A percentile compares a stretch with the other conserved stretches of the same genome.
Conservation (phyloP, 805 yeast species). For the Ogataea methylovora region DNA sequence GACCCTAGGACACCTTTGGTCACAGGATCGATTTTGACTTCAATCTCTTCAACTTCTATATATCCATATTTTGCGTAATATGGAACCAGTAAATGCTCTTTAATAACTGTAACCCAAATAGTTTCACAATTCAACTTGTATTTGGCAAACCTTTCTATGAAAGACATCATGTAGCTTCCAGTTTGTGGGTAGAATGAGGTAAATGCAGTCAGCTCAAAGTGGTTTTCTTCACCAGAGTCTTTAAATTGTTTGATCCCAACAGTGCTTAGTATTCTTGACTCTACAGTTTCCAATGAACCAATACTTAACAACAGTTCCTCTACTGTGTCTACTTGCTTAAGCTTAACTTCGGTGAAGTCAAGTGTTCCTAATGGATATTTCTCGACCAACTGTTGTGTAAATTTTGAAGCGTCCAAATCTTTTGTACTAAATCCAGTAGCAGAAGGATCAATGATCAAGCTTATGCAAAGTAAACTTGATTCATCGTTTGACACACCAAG, state of each 20-base stretch:
- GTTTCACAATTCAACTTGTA: conserved; percentile 8
- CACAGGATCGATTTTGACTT: conserved; percentile 17
- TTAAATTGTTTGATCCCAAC: conserved; percentile 22
- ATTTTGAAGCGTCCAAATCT: conserved; percentile 8
- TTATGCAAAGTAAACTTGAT: no score
- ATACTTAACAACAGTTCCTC: no score
- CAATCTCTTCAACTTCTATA: conserved; percentile 13
- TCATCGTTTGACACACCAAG: no score
- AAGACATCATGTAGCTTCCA: conserved; percentile 16
- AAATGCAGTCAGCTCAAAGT: conserved; percentile 42
- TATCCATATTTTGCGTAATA: conserved; percentile 41
- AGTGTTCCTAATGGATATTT: conserved; percentile 9
- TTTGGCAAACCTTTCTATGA: conserved; percentile 9
- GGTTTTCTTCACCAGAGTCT: conserved; percentile 1
- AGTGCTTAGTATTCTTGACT: conserved; percentile 24
- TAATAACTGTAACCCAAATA: conserved; percentile 35
- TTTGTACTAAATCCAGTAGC: no score
- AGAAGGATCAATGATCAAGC: no score
- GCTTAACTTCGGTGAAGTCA: conserved; percentile 11
- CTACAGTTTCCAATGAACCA: conserved; percentile 12
- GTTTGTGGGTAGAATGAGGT: conserved; percentile 41
- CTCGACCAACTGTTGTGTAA: conserved; percentile 11
- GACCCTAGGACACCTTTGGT: conserved; percentile 12
- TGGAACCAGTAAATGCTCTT: conserved; percentile 39
- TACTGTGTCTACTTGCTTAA: no score